Evolutionary conservation across 805 yeast genomes (phyloP).

Genomic region (Ogataea thermomethanolica): DNA sequence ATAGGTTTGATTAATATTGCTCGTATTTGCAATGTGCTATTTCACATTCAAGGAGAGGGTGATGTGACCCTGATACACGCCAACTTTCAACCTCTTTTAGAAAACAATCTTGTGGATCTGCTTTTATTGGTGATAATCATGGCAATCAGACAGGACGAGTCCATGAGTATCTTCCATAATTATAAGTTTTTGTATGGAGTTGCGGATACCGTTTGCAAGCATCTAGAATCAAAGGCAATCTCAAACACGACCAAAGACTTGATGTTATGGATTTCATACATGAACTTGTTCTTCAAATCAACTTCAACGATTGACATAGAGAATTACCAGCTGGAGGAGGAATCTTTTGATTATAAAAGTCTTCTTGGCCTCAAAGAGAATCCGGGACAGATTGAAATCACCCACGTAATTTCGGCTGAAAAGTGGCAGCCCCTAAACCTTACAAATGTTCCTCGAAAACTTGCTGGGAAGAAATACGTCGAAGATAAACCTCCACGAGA

Average conservation of each 20-base stretch:
- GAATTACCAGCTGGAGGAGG: slow-evolving; percentile 42
- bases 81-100: slow-evolving; percentile 20
- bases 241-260: slow-evolving; percentile 18
- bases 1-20: slow-evolving; percentile 22
- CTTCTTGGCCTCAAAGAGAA: slow-evolving; percentile 27
- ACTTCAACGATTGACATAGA: slow-evolving; percentile 47
- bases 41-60: slow-evolving; percentile 11
- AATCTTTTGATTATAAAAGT: slow-evolving; percentile 28
- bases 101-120: slow-evolving; percentile 26
- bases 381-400: slow-evolving; percentile 28
- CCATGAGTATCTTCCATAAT: slow-evolving; percentile 27
- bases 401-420: slow-evolving; percentile 11
- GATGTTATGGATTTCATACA: slow-evolving; percentile 31
- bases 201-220: slow-evolving; percentile 23
- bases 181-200: slow-evolving; percentile 26
- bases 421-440: slow-evolving; percentile 13
- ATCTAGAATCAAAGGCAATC: slow-evolving; percentile 17
- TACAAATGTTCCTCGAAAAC: slow-evolving; percentile 19
- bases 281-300: slow-evolving; percentile 40
- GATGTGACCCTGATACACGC: slow-evolving; percentile 7
- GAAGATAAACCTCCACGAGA: slow-evolving; percentile 34
- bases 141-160: slow-evolving; percentile 31
- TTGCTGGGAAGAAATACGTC: slow-evolving; percentile 23
- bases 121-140: slow-evolving; percentile 25
- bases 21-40: slow-evolving; percentile 19